Evolutionary conservation across 1,284 basidiomycete genomes (phyloP), one percentile per base, ranked within the genome.

Genomic region (Irpex sp.): DNA sequence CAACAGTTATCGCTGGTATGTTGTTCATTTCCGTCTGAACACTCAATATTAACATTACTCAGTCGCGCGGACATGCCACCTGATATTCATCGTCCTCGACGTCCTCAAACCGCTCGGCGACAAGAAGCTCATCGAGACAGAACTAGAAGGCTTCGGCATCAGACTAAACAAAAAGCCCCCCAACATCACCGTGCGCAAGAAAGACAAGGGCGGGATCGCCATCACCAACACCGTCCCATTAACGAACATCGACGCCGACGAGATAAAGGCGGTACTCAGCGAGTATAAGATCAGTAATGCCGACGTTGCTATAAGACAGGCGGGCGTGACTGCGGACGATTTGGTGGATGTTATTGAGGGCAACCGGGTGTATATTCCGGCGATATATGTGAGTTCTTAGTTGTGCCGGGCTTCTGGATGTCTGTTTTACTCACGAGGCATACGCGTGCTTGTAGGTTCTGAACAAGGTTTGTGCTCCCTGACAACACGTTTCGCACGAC

Each of bases 21-120:
- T 68, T 13, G 11, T 31, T 11, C 54, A 21, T 26, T 17, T 37
- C 31, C 31, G 31, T 3, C 21, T 37, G 36, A 15, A 21, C 15
- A 26, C 7, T 34, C 6, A 63, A 58, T 8, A 60, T 58, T 26
- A 51, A 26, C 61, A 49, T 61, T 65, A 44, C 59, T 34, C 77
- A 92, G 96, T 98, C 67, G 96, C 96, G 19, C 88, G 97, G 67
- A 98, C 97, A 56, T 99, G 97, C 77, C 96, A 99, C 76, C 88
- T 99, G 57, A 98, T 99, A 69, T 99, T 98, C 77, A 98, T 99
- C 74, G 93, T 99, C 36, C 86, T 99, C 49, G 97, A 99, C 73
- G 97, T 99, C 11, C 85, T 97, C 49, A 99, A 99, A 79, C 97
- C 97, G 9, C 85, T 99, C 26, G 92, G 91, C 52, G 97, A 99